Base-by-base conservation (phyloP, 306 rosid genomes). In the Trifolium pratense region DNA sequence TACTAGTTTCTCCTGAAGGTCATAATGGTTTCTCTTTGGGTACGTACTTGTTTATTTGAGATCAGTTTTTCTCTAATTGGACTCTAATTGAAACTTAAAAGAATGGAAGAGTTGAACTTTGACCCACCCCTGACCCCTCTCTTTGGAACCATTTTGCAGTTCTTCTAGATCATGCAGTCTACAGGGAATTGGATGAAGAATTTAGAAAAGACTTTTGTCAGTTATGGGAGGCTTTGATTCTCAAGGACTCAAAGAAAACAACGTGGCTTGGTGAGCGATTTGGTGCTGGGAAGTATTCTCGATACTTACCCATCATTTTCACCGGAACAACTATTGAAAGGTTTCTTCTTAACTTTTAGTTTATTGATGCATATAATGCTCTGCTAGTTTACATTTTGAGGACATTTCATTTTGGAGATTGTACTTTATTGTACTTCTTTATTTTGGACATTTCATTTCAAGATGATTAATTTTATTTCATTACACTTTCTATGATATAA, bases 141-240 rank as follows among this genome's bases (percentile, higher is more conserved):
- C 40, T 26, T 78, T 75, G 78, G 53, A 65, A 39, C 64, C 66
- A 79, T 78, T 36, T 34, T 87, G 85, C 88, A 93, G 98, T 91
- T 81, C 86, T 93, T 77, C 87, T 93, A 51, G 98, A 93, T 80
- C 97, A 93, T 84, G 98, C 97, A 56, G 84, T 86, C 79, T 93
- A 89, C 87, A 85, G 78, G 75, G 85, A 82, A 75, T 85, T 93
- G 60, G 91, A 89, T 79, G 96, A 93, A 61, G 89, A 79, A 82
- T 91, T 91, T 75, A 86, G 98, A 68, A 68, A 82, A 75, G 81
- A 93, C 68, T 91, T 91, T 71, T 93, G 98, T 73, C 92, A 86
- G 75, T 89, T 93, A 70, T 93, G 98, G 98, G 87, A 86, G 86
- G 97, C 98, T 78, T 78, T 93, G 86, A 75, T 87, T 79, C 81